Percentiles rank a stretch among this genome's conserved stretches.
phyloP scores from a whole-genome alignment of 1,284 basidiomycete genomes.

The Marasmius tenuissimus region DNA sequence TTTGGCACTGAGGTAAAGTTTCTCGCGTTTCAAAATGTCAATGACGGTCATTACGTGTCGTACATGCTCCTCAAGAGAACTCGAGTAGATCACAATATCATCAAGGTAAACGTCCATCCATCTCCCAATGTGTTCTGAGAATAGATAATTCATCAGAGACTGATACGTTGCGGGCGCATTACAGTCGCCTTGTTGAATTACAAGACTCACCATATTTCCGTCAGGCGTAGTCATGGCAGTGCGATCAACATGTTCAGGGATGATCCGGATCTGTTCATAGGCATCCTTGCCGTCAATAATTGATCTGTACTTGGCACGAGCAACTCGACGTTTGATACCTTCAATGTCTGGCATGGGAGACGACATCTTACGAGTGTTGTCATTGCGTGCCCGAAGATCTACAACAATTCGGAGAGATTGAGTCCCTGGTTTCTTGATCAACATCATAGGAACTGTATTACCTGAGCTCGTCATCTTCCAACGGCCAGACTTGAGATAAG shows the following conservation, averaged over 20 bases:
- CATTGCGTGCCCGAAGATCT: too few species aligned
- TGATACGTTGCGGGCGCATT: constrained; percentile 27
- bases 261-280: constrained; percentile 29
- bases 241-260: constrained; percentile 23
- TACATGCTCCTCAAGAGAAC: constrained; percentile 27
- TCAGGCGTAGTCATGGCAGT: constrained; percentile 22
- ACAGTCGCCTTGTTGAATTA: constrained; percentile 29
- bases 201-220: constrained; percentile 28
- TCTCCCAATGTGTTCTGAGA: constrained; percentile 23
- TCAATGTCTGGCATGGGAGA: too few species aligned
- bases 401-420: too few species aligned
- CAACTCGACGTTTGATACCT: too few species aligned
- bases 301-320: too few species aligned
- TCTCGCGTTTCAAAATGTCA: constrained; percentile 20
- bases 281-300: constrained; percentile 28
- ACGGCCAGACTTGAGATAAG: too few species aligned
- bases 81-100: constrained; percentile 18
- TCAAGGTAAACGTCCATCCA: constrained; percentile 24
- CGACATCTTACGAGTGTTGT: too few species aligned
- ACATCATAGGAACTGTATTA: too few species aligned
- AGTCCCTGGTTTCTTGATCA: too few species aligned
- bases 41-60: constrained; percentile 23
- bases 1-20: constrained; percentile 23
- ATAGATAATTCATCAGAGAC: constrained; percentile 28
- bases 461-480: too few species aligned